Base-by-base conservation (phyloP, 805 yeast genomes). In the Metschnikowia similis region DNA sequence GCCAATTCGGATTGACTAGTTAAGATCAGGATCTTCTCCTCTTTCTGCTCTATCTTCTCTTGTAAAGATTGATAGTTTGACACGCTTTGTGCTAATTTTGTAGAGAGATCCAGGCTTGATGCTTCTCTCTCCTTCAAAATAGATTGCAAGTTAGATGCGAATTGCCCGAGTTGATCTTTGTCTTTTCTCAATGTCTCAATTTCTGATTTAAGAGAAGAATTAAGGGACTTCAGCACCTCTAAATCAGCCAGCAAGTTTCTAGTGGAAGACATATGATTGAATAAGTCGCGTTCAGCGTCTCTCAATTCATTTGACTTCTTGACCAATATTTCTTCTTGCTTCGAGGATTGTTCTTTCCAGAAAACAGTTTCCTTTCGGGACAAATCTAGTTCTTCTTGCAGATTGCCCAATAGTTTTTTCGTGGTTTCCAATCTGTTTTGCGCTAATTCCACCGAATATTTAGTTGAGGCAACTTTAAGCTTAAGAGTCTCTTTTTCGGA, bases 81-180 rank as follows among this genome's bases (percentile, higher is more conserved):
- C 9, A 83, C 67, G 44, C 81, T 82, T 26, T 70, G 65, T 8
- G 75, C 60, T 46, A 82, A 72, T 38, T 84, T 70, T 11, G 71
- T 65, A 17, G 82, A 73, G 4, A 83, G 60, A 35, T 81, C 84
- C 17, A 68, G 61, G 42, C 78, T 72, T 6, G 80, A 69, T 1
- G 66, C 56, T 45, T 84, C 86, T 47, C 90, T 75, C 60, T 87
- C 91, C 47, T 74, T 74, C 49, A 82, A 81, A 36, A 81, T 61
- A 2, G 81, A 60, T 64, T 87, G 92, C 41, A 88, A 66, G 57
- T 78, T 84, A 7, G 77, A 64, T 8, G 87, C 75, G 50, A 83
- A 70, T 3, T 79, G 75, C 56, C 77, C 83, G 37, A 88, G 67
- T 47, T 80, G 75, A 6, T 76, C 65, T 57, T 80, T 82, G 60